phyloP scores from a whole-genome alignment of 768 basidiomycete species.

The Tylopilus sp. region DNA sequence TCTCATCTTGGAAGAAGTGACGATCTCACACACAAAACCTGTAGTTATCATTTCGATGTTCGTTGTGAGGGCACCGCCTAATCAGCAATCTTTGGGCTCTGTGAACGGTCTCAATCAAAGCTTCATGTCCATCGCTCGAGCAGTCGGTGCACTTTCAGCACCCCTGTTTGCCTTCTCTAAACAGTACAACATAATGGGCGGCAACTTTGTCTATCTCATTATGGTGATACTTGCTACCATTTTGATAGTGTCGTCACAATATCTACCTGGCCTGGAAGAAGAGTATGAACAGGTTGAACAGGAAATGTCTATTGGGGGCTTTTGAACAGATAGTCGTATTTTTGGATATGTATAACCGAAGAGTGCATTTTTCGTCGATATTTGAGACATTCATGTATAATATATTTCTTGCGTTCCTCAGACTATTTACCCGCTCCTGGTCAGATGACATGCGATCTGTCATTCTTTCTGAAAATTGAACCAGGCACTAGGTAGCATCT shows the following conservation, averaged over 20 bases:
- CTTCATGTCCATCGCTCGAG: constrained; percentile 42
- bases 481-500: too few species aligned
- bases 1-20: not conserved
- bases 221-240: constrained; percentile 31
- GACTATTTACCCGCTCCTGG: too few species aligned
- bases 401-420: too few species aligned
- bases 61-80: constrained; percentile 50
- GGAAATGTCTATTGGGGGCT: too few species aligned
- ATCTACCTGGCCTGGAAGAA: constrained; percentile 19
- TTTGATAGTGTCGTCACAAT: constrained; percentile 21
- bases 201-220: constrained; percentile 48
- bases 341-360: too few species aligned
- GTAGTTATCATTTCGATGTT: constrained; percentile 51
- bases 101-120: constrained; percentile 57
- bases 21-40: constrained; percentile 1
- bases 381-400: too few species aligned
- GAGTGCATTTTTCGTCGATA: too few species aligned
- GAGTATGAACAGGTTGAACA: constrained; percentile 3
- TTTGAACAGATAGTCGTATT: too few species aligned
- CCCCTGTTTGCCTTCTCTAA: constrained; percentile 53
- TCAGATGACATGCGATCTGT: too few species aligned
- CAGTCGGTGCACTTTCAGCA: constrained; percentile 45
- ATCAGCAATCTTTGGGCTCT: constrained; percentile 51
- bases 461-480: too few species aligned
- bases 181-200: constrained; percentile 44